These are phyloP conservation scores for Physocladia obscura DNA, from an alignment of 192 early-diverging fungal genomes.

Conservation along the genomic window DNA sequence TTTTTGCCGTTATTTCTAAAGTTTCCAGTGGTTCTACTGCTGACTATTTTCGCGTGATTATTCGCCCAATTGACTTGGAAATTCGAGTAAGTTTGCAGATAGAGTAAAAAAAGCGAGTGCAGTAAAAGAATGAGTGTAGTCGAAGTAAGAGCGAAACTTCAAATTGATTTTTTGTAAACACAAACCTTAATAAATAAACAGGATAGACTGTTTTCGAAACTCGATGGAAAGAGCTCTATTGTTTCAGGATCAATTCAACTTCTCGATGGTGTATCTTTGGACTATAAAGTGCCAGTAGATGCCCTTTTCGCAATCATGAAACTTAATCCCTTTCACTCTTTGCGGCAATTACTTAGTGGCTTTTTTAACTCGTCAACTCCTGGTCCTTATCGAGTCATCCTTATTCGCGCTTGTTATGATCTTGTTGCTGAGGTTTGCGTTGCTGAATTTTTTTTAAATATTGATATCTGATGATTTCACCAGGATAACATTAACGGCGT, in stretches of 20 bases:
- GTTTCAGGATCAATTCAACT: conserved; percentile 8
- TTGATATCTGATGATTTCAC: conserved; percentile 56
- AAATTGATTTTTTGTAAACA: no score
- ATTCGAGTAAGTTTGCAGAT: conserved; percentile 51
- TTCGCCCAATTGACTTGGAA: conserved; percentile 74
- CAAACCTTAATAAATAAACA: no score
- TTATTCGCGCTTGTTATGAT: conserved; percentile 73
- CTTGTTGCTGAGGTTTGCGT: conserved; percentile 59
- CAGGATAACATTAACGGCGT: conserved; percentile 46
- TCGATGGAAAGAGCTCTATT: neutral
- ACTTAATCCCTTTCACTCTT: conserved; percentile 72
- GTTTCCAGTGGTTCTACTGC: neutral
- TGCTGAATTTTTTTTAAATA: conserved; percentile 3
- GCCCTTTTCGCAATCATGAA: conserved; percentile 77
- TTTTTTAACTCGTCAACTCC: conserved; percentile 70
- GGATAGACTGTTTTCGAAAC: conserved; percentile 61
- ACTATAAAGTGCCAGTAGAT: conserved; percentile 74
- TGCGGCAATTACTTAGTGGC: conserved; percentile 70
- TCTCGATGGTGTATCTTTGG: conserved; percentile 40
- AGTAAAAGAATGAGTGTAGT: no score
- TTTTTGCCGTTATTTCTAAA: conserved; percentile 66
- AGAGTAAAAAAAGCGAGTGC: no score
- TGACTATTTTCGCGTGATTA: conserved; percentile 58
- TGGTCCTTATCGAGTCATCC: conserved; percentile 74
- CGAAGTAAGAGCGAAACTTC: no score